A percentile compares a stretch with the other conserved stretches of the same genome.
phyloP scores from a whole-genome alignment of 495 filamentous ascomycete species.

The Neurospora intermedia region DNA sequence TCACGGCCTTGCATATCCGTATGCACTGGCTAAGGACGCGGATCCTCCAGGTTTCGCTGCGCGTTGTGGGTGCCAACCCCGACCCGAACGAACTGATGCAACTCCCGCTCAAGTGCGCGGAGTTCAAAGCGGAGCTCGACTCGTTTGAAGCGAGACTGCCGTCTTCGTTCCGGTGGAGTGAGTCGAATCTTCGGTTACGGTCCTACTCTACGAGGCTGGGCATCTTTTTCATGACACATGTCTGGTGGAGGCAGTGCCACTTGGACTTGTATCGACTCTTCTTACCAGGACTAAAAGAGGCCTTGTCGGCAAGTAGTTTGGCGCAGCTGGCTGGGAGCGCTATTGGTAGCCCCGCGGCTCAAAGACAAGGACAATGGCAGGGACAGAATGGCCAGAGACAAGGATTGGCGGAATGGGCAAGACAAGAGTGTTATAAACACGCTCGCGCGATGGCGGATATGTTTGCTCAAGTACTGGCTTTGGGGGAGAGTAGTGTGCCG shows the following conservation, averaged over 20 bases:
- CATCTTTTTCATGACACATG: conserved; percentile 41
- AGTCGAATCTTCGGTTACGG: conserved; percentile 38
- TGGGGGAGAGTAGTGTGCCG: conserved; percentile 24
- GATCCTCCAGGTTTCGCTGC: conserved; percentile 33
- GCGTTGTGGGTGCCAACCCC: conserved; percentile 15
- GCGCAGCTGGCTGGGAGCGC: conserved; percentile 29
- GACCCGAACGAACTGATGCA: conserved; percentile 26
- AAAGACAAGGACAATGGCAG: not conserved
- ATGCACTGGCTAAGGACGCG: conserved; percentile 36
- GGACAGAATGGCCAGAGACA: not conserved
- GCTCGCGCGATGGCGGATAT: conserved; percentile 38
- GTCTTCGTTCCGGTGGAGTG: conserved; percentile 35
- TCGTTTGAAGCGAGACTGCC: conserved; percentile 36
- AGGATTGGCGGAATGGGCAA: not conserved
- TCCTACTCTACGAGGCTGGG: conserved; percentile 36
- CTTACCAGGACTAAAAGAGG: conserved; percentile 32
- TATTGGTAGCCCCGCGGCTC: conserved; percentile 20
- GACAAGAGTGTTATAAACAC: conserved; percentile 31
- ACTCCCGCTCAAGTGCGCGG: conserved; percentile 29
- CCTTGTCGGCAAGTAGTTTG: conserved; percentile 25
- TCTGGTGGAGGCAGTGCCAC: conserved; percentile 41
- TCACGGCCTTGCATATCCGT: conserved; percentile 36
- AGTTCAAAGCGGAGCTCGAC: conserved; percentile 30
- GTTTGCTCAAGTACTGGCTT: conserved; percentile 30
- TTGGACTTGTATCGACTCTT: conserved; percentile 39